A percentile compares a stretch with the other conserved stretches of the same genome.
Conservation (phyloP, 352 stramenopile genomes). For the Phytophthora constricta region DNA sequence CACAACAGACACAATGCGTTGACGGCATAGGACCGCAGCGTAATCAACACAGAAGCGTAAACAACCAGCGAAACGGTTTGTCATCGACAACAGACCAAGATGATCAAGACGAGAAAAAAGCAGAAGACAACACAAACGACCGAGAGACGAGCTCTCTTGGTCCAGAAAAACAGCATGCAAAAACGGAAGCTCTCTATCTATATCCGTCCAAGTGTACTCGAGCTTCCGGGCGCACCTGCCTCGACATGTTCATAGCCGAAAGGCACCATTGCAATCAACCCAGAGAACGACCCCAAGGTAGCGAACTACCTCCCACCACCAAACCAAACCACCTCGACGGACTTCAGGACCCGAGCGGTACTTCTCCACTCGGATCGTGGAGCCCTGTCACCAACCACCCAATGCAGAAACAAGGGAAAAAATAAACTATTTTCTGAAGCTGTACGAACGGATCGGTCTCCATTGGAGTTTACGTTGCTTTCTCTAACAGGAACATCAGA, state of each 20-base stretch:
- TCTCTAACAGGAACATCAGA: slow-evolving; percentile 21
- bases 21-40: slow-evolving; percentile 22
- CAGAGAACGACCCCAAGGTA: slow-evolving; percentile 27
- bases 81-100: slow-evolving; percentile 11
- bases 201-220: slow-evolving; percentile 39
- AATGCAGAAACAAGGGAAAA: slow-evolving; percentile 41
- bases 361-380: background rate
- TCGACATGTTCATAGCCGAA: slow-evolving; percentile 41
- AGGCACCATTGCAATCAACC: slow-evolving; percentile 3
- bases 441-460: slow-evolving; percentile 26
- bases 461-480: slow-evolving; percentile 6
- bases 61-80: background rate
- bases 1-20: slow-evolving; percentile 31
- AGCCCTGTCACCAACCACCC: slow-evolving; percentile 15
- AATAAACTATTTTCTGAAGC: slow-evolving; percentile 48
- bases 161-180: slow-evolving; percentile 34
- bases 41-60: slow-evolving; percentile 20
- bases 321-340: slow-evolving; percentile 20
- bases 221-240: slow-evolving; percentile 32
- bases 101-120: slow-evolving; percentile 43
- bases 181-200: slow-evolving; percentile 42
- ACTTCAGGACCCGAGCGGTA: background rate
- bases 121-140: slow-evolving; percentile 40
- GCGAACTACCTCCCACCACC: slow-evolving; percentile 15
- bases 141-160: slow-evolving; percentile 12